Base-by-base conservation (phyloP, 768 basidiomycete species). In the Chiua virens region DNA sequence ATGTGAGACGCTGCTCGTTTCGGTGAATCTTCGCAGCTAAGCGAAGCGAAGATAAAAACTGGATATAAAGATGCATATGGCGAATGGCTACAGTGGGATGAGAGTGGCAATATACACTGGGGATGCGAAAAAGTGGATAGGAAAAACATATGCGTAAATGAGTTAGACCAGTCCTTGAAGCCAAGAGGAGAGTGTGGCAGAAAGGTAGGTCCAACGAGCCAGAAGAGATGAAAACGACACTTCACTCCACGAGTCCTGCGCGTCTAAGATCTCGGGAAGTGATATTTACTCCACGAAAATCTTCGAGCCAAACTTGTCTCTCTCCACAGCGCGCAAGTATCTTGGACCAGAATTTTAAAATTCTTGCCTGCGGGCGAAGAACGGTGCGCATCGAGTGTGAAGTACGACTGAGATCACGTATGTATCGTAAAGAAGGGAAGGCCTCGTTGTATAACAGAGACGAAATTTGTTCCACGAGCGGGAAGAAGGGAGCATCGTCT, bases 351-450 rank as follows among this genome's bases (percentile, higher is more conserved):
- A 86, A 81, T 48, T 72, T 71, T 43, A 71, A 39, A 37, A 75
- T 63, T 46, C 73, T 64, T 38, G 59, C 60, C 53, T 69, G 62
- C 30, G 75, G 67, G 38, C 64, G 61, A 27, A 53, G 50, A 15
- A 54, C 56, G n/a, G 55, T 23, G 22, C 87, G 73, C 72, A 88
- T 78, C 20, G 56, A 52, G 59, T 85, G 79, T 49, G 82, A 84
- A 50, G 74, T 75, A 60, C 70, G 71, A 61, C 83, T 84, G 67
- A 89, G 71, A 69, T 89, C 87, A 34, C 87, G 71, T 44, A 89
- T 75, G 60, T 77, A 84, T 55, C 70, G 69, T 50, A 89, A 66
- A 13, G 67, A 64, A 22, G 87, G 87, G 63, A 89, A 89, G 45
- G 85, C 83, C 47, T 81, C 76, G 8, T 67, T 58, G 44, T 77